Conservation (phyloP, 805 yeast genomes). For the Metschnikowia vanudenii region DNA sequence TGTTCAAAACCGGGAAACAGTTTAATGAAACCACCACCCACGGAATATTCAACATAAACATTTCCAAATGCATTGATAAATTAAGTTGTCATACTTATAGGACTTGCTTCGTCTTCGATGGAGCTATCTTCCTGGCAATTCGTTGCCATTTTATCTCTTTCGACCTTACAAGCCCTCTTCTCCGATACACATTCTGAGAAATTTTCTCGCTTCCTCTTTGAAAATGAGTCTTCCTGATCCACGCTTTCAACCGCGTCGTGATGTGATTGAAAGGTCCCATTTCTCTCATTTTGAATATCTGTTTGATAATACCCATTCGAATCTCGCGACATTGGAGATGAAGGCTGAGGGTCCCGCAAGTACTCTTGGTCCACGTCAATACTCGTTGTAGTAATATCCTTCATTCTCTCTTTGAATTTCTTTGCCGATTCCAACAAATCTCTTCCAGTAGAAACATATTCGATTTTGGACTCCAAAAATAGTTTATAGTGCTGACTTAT, state of each 20-base stretch:
- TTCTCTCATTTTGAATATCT: not conserved
- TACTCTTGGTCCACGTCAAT: slow-evolving; percentile 21
- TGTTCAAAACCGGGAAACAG: too few relatives aligned
- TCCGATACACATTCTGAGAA: slow-evolving; percentile 6
- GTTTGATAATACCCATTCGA: not conserved
- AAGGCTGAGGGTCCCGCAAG: slow-evolving; percentile 14
- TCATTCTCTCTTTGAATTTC: slow-evolving; percentile 6
- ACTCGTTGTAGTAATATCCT: slow-evolving; percentile 17
- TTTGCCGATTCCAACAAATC: slow-evolving; percentile 15
- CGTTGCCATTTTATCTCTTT: not conserved
- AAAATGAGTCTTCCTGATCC: not conserved
- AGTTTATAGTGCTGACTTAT: slow-evolving; percentile 32
- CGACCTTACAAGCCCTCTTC: slow-evolving; percentile 1
- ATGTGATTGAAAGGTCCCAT: not conserved
- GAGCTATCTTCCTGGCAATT: not conserved
- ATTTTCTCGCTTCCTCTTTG: slow-evolving; percentile 22
- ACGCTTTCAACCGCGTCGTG: not conserved
- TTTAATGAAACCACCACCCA: too few relatives aligned
- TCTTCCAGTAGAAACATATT: slow-evolving; percentile 29
- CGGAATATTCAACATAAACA: too few relatives aligned
- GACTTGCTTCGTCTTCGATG: slow-evolving; percentile 1
- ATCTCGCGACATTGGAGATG: slow-evolving; percentile 27
- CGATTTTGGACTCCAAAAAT: slow-evolving; percentile 23
- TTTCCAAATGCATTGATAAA: too few relatives aligned
- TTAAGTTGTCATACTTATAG: not conserved